These are phyloP conservation scores for Ascobolus immersus DNA, from an alignment of 495 filamentous ascomycete species.

Conservation along the genomic window DNA sequence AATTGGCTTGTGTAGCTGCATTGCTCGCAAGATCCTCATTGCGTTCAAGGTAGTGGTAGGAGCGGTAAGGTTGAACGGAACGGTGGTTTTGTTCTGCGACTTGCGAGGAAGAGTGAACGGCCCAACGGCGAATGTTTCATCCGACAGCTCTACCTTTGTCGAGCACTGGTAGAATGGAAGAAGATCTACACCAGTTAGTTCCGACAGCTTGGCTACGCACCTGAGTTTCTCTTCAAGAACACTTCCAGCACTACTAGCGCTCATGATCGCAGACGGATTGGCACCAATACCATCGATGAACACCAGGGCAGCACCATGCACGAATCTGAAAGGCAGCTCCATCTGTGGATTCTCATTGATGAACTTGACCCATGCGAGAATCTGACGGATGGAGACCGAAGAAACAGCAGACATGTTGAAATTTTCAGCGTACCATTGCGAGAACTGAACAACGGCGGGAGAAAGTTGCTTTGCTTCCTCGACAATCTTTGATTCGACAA, in stretches of 20 bases:
- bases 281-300: slow-evolving; percentile 88
- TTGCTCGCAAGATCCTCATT: slow-evolving; percentile 70
- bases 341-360: slow-evolving; percentile 35
- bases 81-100: slow-evolving; percentile 3
- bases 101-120: slow-evolving; percentile 40
- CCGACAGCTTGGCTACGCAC: slow-evolving; percentile 47
- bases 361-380: slow-evolving; percentile 83
- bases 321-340: slow-evolving; percentile 31
- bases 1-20: slow-evolving; percentile 72
- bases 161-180: slow-evolving; percentile 33
- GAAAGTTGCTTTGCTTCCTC: slow-evolving; percentile 25
- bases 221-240: slow-evolving; percentile 28
- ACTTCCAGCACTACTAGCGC: slow-evolving; percentile 31
- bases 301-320: slow-evolving; percentile 82
- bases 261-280: slow-evolving; percentile 65
- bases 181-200: slow-evolving; percentile 38
- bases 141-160: not conserved
- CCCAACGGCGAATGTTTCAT: slow-evolving; percentile 20
- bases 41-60: slow-evolving; percentile 75
- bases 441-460: slow-evolving; percentile 50
- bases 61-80: slow-evolving; percentile 53
- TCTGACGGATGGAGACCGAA: slow-evolving; percentile 67
- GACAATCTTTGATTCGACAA: slow-evolving; percentile 48
- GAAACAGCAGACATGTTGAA: slow-evolving; percentile 47
- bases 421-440: slow-evolving; percentile 66